Evolutionary conservation across 768 basidiomycete species (phyloP), one percentile per base, ranked within the genome.

Genomic region (Hericium alpestre): DNA sequence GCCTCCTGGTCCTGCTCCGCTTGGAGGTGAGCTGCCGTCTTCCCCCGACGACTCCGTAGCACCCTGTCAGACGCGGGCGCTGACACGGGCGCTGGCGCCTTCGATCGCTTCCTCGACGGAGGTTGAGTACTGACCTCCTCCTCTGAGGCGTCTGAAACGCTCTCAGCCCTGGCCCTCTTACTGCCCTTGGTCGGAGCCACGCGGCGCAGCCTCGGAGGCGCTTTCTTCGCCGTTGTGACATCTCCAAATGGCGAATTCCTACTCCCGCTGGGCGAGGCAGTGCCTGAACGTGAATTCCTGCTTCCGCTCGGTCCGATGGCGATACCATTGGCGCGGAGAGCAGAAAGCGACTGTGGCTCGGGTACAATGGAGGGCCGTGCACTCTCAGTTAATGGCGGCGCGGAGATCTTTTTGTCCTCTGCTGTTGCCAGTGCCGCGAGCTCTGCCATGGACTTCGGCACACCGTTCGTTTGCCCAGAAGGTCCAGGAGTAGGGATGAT

Each of bases 51-150:
- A 18, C 56, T 39, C n/a, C 61, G 61, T 20, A 62, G 59, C 12
- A 59, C 58, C 22, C 61, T 39, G 51, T 58, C 61, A 10, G 61
- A 61, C 23, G 52, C 41, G 18, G 61, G 59, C 12, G n/a, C 54
- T 16, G 20, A 11, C 25, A 37, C 22, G 1, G 47, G 11, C 27
- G 32, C 43, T 27, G 32, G 16, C 39, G 32, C 40, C 51, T 27
- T 18, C 5, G n/a, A 20, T 7, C 75, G 67, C 64, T 74, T 65
- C 63, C 67, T 50, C 65, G 66, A 57, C 61, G 40, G 57, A 56
- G 23, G 58, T 59, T n/a, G 60, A 64, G 55, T 65, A 61, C 39
- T 58, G 61, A 41, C 55, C 37, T 13, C n/a, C 16, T 51, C 13
- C 53, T 54, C 57, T 49, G 55, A 25, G 50, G 27, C n/a, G 25